phyloP scores from a whole-genome alignment of 148 eudicot genomes.

The Chenopodium album region DNA sequence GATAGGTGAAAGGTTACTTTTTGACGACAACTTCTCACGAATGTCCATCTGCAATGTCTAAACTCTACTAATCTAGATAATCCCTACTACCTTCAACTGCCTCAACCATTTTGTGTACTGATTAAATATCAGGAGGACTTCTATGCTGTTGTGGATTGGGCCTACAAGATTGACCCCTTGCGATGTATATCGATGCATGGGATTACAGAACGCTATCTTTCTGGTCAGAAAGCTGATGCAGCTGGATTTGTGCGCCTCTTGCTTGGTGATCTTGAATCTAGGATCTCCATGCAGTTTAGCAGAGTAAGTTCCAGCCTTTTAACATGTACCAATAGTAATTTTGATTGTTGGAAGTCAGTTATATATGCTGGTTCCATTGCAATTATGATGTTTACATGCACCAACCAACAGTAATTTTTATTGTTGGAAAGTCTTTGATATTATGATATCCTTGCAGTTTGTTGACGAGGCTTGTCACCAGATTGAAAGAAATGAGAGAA shows the following conservation, averaged over 20 bases:
- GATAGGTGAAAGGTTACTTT: neutral
- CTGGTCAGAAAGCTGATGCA: constrained; percentile 95
- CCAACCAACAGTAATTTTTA: neutral
- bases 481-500: constrained; percentile 87
- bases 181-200: constrained; percentile 99
- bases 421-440: neutral
- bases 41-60: neutral
- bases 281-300: constrained; percentile 76
- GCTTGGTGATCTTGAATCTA: constrained; percentile 87
- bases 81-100: neutral
- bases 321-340: neutral
- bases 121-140: constrained; percentile 73
- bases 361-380: constrained; percentile 23
- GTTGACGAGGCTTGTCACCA: constrained; percentile 97
- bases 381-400: constrained; percentile 69
- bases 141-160: constrained; percentile 96
- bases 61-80: neutral
- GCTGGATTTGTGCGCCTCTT: constrained; percentile 94
- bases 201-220: constrained; percentile 73
- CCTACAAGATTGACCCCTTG: constrained; percentile 87
- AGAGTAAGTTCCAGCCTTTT: constrained; percentile 47
- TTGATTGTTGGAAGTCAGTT: neutral
- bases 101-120: constrained; percentile 6
- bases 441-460: constrained; percentile 51
- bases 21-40: neutral